Base-by-base conservation (phyloP, 2,329 filamentous ascomycete species). In the Aspergillus sp. region DNA sequence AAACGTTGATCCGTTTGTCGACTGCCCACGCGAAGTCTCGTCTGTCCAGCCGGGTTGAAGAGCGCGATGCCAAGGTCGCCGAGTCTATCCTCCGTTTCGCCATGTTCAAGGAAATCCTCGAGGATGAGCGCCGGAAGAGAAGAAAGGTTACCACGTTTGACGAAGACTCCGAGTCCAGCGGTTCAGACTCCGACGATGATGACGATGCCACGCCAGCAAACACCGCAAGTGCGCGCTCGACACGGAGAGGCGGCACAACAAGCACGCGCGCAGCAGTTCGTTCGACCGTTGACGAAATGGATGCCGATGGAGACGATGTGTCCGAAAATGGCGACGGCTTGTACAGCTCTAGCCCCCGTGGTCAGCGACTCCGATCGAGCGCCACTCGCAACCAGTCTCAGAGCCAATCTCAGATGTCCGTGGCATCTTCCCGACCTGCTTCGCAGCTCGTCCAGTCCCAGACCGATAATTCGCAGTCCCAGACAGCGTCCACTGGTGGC, bases 1-100 rank as follows among this genome's bases (percentile, higher is more conserved):
- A 99, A 77, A 99, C 95, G 0, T 84, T 99, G n/a, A 98, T 99
- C 73, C 95, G 95, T 87, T 84, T 99, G 18, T 91, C 95, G 5
- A 98, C 94, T 0, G 95, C 95, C 1, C 95, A 99, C 69, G 95
- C 95, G 61, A 99, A 98, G 78, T 87, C 93, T 6, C 87, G 95
- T 31, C 82, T 99, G 6, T 96, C 92, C 1, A 92, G 87, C 71
- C 84, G 91, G 46, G 92, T 99, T 2, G 93, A 98, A 65, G 90
- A 96, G 73, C 88, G 89, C 57, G 95, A 99, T 74, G 93, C 94
- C 1, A 80, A 90, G 55, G 88, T 92, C 36, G 95, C 95, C 10
- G 94, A 99, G 74, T 85, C 87, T 9, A 96, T 99, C 65, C 80
- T 99, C 32, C 87, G 95, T 18, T 99, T 97, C 71, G 96, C 95